A percentile compares a stretch with the other conserved stretches of the same genome.
These are phyloP conservation scores for Aphanomyces astaci DNA, from an alignment of 352 stramenopile species.

Conservation along the genomic window DNA sequence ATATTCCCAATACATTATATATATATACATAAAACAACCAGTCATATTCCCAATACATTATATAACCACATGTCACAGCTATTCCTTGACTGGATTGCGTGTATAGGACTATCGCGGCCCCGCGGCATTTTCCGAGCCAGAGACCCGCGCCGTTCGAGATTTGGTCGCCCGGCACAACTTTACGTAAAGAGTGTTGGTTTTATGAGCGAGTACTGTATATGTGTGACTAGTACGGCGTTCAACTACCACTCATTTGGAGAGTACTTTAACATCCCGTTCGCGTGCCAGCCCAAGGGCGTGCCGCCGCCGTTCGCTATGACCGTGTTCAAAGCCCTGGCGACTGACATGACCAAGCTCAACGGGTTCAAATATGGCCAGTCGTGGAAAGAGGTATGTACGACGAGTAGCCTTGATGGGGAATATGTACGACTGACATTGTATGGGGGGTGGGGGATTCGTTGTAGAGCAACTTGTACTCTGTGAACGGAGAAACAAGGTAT, in stretches of 20 bases:
- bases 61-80: too few species aligned
- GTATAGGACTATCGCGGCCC: slow-evolving; percentile 51
- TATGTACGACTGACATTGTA: too few species aligned
- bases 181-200: neutral
- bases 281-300: slow-evolving; percentile 52
- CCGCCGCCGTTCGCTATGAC: slow-evolving; percentile 30
- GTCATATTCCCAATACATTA: too few species aligned
- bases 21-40: too few species aligned
- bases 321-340: slow-evolving; percentile 45
- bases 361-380: slow-evolving; percentile 65
- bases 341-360: slow-evolving; percentile 69
- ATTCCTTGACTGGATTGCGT: too few species aligned
- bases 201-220: neutral
- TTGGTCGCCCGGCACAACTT: slow-evolving; percentile 60
- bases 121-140: slow-evolving; percentile 67
- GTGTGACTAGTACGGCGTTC: slow-evolving; percentile 33
- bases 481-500: slow-evolving; percentile 70
- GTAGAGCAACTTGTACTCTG: slow-evolving; percentile 76
- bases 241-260: slow-evolving; percentile 83
- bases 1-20: too few species aligned
- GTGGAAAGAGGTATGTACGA: slow-evolving; percentile 35
- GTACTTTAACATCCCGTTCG: slow-evolving; percentile 79
- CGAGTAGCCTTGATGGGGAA: too few species aligned
- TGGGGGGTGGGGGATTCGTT: neutral
- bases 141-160: slow-evolving; percentile 61